Conservation (phyloP, 345 rosid genomes). For the Populus pruinosa region DNA sequence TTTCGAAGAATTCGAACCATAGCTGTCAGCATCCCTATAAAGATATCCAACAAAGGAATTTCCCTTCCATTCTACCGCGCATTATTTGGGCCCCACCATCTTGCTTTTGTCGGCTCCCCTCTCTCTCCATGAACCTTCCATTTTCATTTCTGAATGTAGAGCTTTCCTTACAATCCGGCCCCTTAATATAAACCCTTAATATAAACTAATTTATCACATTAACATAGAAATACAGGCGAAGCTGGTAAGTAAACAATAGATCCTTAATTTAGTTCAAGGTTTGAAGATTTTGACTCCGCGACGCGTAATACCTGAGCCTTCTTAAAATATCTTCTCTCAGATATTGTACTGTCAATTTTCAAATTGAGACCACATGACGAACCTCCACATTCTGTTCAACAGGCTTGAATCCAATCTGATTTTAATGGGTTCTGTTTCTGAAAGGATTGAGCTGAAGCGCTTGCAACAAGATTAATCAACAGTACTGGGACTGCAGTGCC, state of each 20-base stretch:
- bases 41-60: conserved; percentile 10
- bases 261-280: background rate
- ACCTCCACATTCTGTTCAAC: background rate
- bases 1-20: conserved; percentile 15
- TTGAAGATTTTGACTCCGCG: background rate
- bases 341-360: background rate
- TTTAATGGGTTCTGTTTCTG: background rate
- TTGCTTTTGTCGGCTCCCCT: conserved; percentile 35
- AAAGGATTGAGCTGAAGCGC: background rate
- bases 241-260: background rate
- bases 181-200: background rate
- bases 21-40: background rate
- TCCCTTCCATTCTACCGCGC: conserved; percentile 35
- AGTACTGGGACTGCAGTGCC: no score
- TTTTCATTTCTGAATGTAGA: background rate
- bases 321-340: no score
- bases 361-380: background rate
- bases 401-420: background rate
- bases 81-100: conserved; percentile 33
- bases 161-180: background rate
- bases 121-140: conserved; percentile 3
- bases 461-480: no score
- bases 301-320: background rate
- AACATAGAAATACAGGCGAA: background rate
- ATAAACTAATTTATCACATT: background rate